Percentiles rank a stretch among this genome's conserved stretches.
These are phyloP conservation scores for Balamuthia mandrillaris DNA, from an alignment of 208 protist species.

Conservation along the genomic window DNA sequence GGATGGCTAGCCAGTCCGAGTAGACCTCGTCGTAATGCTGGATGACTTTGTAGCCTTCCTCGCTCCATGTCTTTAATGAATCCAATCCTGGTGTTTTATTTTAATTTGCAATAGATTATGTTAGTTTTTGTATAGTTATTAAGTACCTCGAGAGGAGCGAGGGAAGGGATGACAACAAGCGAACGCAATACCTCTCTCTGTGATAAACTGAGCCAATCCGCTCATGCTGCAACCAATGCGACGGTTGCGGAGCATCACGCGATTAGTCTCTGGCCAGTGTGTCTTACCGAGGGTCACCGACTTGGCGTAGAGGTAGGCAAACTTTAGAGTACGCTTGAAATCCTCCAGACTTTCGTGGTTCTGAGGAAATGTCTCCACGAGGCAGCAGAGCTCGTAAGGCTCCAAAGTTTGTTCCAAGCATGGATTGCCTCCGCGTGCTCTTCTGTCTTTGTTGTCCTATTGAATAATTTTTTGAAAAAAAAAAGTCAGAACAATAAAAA, in stretches of 20 bases:
- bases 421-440: conserved; percentile 74
- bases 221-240: conserved; percentile 78
- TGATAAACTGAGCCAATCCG: conserved; percentile 76
- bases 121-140: no score
- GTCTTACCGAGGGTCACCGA: conserved; percentile 72
- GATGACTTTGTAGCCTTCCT: conserved; percentile 65
- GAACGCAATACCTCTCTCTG: neutral
- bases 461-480: neutral
- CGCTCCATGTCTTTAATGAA: conserved; percentile 65
- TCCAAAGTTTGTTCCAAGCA: conserved; percentile 81
- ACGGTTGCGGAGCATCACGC: conserved; percentile 73
- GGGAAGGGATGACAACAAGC: no score
- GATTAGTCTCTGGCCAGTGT: conserved; percentile 74
- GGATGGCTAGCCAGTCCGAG: conserved; percentile 66
- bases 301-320: conserved; percentile 78
- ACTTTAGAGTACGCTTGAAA: conserved; percentile 68
- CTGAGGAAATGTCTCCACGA: conserved; percentile 82
- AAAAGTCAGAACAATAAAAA: neutral
- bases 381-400: conserved; percentile 78
- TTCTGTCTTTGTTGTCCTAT: conserved; percentile 43
- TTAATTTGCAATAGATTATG: no score
- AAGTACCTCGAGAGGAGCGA: no score
- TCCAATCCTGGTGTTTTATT: no score
- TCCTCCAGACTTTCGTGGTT: conserved; percentile 73
- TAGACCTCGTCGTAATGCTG: conserved; percentile 62